Evolutionary conservation across 106 monocot species (phyloP), one percentile per base, ranked within the genome.

Genomic region (Acanthochlamys bracteata): DNA sequence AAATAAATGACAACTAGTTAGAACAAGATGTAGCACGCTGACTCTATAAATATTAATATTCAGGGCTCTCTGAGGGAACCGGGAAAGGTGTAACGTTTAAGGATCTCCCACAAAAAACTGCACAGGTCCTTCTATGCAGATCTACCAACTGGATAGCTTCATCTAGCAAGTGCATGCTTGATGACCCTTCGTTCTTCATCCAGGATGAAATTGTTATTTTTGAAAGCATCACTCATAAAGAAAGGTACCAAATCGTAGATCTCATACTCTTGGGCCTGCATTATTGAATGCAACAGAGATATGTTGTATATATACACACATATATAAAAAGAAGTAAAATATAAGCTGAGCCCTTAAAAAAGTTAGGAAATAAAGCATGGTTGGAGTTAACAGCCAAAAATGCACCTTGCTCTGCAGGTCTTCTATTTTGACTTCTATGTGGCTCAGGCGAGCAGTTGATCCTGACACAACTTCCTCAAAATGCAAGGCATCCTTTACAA

Each of bases 241-340:
- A 98, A 98, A 41, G 91, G 91, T 20, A 59, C 74, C 75, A 98
- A 53, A 76, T 98, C 96, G 57, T 71, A 85, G 10, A 98, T 98
- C 52, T 92, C 96, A 61, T 98, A 88, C 67, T 91, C 96, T 53
- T 85, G 87, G 11, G 96, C 96, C 96, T 98, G 83, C 10, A 52
- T 3, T 14, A 59, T 26, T 20, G 19, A 55, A 55, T 13, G 33
- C 33, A 33, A 33, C 1, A 3, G 33, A 33, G 33, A 33, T 33
- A 33, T 33, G n/a, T n/a, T n/a, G n/a, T n/a, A n/a, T n/a, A n/a
- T n/a, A n/a, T n/a, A n/a, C n/a, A n/a, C n/a, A n/a, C n/a, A n/a
- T n/a, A n/a, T 6, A 33, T 33, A 33, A 6, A 33, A 33, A 6
- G 6, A 33, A 33, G 33, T 3, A 33, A 33, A 51, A 51, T 13